A percentile compares a stretch with the other conserved stretches of the same genome.
phyloP scores from a whole-genome alignment of 495 filamentous ascomycete genomes.

The Xylaria cubensis region DNA sequence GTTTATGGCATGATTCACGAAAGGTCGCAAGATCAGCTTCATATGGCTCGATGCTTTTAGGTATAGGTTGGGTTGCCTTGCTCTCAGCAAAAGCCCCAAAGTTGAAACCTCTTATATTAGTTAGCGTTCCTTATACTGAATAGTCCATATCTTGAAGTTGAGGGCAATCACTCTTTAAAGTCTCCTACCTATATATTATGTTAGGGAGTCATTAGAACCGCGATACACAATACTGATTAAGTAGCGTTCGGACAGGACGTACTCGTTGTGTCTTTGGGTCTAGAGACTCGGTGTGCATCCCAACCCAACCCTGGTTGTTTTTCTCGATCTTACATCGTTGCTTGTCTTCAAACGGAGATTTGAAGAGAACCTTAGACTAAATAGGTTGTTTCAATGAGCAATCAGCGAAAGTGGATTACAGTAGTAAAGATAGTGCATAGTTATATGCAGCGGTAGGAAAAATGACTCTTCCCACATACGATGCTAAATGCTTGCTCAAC shows the following conservation, averaged over 20 bases:
- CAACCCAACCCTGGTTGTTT: constrained; percentile 88
- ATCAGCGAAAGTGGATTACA: constrained; percentile 1
- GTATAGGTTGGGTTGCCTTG: constrained; percentile 83
- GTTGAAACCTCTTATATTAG: constrained; percentile 82
- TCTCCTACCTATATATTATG: constrained; percentile 74
- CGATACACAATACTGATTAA: not conserved
- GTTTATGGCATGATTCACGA: constrained; percentile 69
- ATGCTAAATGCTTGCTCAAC: constrained; percentile 78
- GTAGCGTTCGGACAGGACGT: constrained; percentile 31
- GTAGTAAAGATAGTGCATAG: not conserved
- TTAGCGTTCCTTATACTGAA: constrained; percentile 2
- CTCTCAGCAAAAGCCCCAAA: constrained; percentile 76
- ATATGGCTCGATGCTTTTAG: constrained; percentile 64
- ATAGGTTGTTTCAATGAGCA: constrained; percentile 6
- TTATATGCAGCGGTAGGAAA: not conserved
- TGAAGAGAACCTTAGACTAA: constrained; percentile 82
- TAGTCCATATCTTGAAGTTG: not conserved
- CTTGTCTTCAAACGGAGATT: constrained; percentile 74
- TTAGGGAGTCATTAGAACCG: constrained; percentile 19
- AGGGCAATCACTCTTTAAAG: constrained; percentile 79
- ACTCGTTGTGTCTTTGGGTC: constrained; percentile 86
- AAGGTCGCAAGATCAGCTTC: constrained; percentile 70
- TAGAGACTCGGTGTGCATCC: constrained; percentile 86
- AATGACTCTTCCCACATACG: constrained; percentile 51
- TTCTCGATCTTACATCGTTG: constrained; percentile 71